Evolutionary conservation across 2,329 filamentous ascomycete species (phyloP), one percentile per base, ranked within the genome.

Genomic region (Malbranchea zuffiana): DNA sequence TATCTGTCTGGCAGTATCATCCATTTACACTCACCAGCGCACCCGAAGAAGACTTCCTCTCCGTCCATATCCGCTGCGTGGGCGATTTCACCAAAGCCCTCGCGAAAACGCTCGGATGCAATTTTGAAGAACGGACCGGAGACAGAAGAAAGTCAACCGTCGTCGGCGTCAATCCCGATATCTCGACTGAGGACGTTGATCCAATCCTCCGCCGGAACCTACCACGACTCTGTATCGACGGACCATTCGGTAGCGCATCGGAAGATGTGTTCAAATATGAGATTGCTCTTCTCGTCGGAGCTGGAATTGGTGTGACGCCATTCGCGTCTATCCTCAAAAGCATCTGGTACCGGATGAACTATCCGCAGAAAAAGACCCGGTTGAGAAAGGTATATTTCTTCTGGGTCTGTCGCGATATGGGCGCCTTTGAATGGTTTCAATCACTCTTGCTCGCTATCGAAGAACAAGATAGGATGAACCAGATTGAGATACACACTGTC

Each of bases 281-380:
- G 47, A 59, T 70, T 26, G 66, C 67, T 1, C 54, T 70, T 5
- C 55, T 71, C 4, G 63, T 67, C 17, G 67, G 66, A 44, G 65
- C 65, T 1, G 68, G 67, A 52, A 69, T 69, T 39, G 66, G 66
- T 47, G 66, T 70, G 3, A 69, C 67, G 7, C 65, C 66, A 4
- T 71, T 70, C 48, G 68, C 67, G 10, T 67, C 63, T 19, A 69
- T 71, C 32, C 54, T 71, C 53, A 92, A 92, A 68, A 86, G 80
- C 36, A 88, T 92, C 62, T 92, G 84, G 84, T 92, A 90, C 67
- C 76, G 83, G 33, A 86, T 88, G 79, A 88, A 86, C 69, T 87
- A 84, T 61, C 80, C 81, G 2, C 78, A 83, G 29, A 42, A 45
- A 56, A 81, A 80, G 63, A 87, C 82, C 2, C 71, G 82, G 3